These are phyloP conservation scores for Physaria fendleri DNA, from an alignment of 345 rosid genomes.

Conservation along the genomic window DNA sequence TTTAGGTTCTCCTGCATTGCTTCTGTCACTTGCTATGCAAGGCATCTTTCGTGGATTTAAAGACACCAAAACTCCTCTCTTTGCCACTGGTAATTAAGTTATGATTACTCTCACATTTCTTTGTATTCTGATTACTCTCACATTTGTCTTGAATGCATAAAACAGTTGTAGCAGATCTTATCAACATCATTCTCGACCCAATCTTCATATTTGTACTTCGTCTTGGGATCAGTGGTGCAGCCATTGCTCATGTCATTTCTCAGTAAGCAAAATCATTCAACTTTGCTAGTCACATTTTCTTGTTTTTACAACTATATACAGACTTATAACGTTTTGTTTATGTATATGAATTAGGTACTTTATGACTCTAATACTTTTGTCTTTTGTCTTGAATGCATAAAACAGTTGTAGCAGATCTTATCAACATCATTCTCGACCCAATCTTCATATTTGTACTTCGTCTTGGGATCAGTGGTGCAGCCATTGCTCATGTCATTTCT, in stretches of 20 bases:
- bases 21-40: slow-evolving; percentile 91
- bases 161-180: slow-evolving; percentile 64
- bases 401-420: slow-evolving; percentile 64
- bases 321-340: background rate
- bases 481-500: slow-evolving; percentile 89
- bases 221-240: slow-evolving; percentile 87
- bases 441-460: slow-evolving; percentile 63
- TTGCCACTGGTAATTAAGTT: slow-evolving; percentile 69
- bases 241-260: slow-evolving; percentile 89
- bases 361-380: background rate
- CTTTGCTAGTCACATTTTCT: background rate
- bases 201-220: slow-evolving; percentile 63
- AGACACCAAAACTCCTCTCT: slow-evolving; percentile 86
- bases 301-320: background rate
- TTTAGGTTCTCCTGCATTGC: slow-evolving; percentile 88
- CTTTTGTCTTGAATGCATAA: background rate
- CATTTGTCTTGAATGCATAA: too few relatives aligned
- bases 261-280: slow-evolving; percentile 47
- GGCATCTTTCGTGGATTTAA: slow-evolving; percentile 92
- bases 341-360: slow-evolving; percentile 30
- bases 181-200: slow-evolving; percentile 73
- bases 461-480: slow-evolving; percentile 87
- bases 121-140: background rate
- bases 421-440: slow-evolving; percentile 73
- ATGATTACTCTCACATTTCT: background rate